These are phyloP conservation scores for Lizonia empirigonia DNA, from an alignment of 2,329 filamentous ascomycete genomes.

Conservation along the genomic window DNA sequence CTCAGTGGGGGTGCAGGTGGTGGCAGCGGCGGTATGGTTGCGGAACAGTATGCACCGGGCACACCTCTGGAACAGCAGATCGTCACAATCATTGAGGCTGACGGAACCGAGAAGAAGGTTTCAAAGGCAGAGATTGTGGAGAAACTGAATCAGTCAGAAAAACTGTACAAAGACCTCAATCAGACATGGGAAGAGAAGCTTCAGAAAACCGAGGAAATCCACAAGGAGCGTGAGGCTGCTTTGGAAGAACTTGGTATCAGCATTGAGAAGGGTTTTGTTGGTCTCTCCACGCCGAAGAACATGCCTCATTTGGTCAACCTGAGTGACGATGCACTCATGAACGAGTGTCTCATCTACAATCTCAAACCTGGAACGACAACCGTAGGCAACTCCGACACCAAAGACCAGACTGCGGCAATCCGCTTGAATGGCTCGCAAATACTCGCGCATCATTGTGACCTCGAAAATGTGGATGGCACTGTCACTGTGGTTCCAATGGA, in stretches of 20 bases:
- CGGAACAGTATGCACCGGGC: constrained; percentile 86
- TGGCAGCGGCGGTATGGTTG: constrained; percentile 54
- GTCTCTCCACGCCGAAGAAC: constrained; percentile 94
- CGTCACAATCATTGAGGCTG: constrained; percentile 85
- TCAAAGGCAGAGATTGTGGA: constrained; percentile 98
- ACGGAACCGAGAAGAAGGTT: constrained; percentile 90
- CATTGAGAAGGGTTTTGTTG: constrained; percentile 97
- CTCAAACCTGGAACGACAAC: constrained; percentile 93
- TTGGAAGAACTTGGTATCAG: constrained; percentile 97
- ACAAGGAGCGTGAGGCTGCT: constrained; percentile 94
- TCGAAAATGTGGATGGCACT: constrained; percentile 89
- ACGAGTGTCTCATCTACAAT: constrained; percentile 97
- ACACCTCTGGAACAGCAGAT: constrained; percentile 95
- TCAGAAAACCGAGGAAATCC: constrained; percentile 91
- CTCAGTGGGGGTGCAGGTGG: constrained; percentile 58
- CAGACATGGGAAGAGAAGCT: constrained; percentile 99
- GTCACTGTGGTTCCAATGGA: constrained; percentile 91
- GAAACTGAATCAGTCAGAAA: constrained; percentile 94
- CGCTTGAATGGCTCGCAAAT: constrained; percentile 93
- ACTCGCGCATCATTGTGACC: constrained; percentile 87
- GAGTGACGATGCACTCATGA: constrained; percentile 79
- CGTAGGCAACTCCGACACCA: constrained; percentile 91
- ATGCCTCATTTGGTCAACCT: constrained; percentile 99
- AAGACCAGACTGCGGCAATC: constrained; percentile 78
- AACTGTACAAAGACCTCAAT: constrained; percentile 92